These are phyloP conservation scores for Chenopodium quinoa DNA, from an alignment of 148 eudicot genomes.

Conservation along the genomic window DNA sequence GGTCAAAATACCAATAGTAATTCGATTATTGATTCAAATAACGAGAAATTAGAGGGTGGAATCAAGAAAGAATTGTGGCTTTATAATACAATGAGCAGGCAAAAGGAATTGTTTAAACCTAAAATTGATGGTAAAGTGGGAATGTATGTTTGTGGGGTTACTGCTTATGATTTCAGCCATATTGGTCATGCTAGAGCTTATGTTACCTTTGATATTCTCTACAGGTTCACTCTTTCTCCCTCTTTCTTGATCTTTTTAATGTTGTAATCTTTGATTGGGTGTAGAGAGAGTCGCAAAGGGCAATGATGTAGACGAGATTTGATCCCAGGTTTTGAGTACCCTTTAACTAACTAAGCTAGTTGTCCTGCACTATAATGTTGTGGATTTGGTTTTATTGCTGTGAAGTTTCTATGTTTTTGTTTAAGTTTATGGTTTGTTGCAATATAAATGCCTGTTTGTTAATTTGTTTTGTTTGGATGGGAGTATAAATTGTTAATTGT, in stretches of 20 bases:
- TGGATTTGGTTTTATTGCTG: no score
- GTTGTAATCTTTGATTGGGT: neutral
- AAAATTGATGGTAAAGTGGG: constrained; percentile 74
- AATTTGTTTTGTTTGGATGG: neutral
- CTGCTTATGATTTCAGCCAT: constrained; percentile 96
- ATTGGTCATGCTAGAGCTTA: constrained; percentile 95
- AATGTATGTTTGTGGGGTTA: constrained; percentile 94
- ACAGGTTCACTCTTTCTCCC: constrained; percentile 42
- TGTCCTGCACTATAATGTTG: no score
- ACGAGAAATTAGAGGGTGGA: constrained; percentile 9
- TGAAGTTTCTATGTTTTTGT: no score
- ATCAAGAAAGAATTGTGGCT: constrained; percentile 47
- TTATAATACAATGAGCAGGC: constrained; percentile 71
- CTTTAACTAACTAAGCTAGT: no score
- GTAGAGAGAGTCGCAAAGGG: no score
- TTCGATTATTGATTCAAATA: constrained; percentile 9
- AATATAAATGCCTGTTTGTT: neutral
- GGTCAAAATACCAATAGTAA: neutral
- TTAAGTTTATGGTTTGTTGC: neutral
- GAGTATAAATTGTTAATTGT: neutral
- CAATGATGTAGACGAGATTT: no score
- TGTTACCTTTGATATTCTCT: constrained; percentile 78
- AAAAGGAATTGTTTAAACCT: constrained; percentile 67
- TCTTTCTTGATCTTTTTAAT: neutral
- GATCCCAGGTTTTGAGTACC: no score